Evolutionary conservation across 306 rosid species (phyloP).

Genomic region (Gillenia trifoliata): DNA sequence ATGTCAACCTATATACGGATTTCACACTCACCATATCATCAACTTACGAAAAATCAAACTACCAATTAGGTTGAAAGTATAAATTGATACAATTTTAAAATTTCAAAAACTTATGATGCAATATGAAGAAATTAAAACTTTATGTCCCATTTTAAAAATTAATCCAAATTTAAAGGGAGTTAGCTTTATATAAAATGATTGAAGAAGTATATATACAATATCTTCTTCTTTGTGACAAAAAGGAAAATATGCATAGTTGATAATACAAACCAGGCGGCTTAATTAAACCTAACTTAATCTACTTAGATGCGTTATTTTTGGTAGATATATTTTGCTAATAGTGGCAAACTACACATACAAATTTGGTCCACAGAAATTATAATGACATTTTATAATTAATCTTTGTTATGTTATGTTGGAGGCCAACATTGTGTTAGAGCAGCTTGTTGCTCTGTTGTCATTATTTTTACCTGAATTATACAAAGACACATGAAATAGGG

Average conservation of each 20-base stretch:
- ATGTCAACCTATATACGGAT: too few relatives aligned
- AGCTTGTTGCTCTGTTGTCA: conserved; percentile 6
- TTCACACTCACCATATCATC: too few relatives aligned
- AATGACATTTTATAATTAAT: neutral
- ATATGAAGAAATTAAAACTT: too few relatives aligned
- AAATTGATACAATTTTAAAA: neutral
- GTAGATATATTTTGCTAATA: conserved; percentile 3
- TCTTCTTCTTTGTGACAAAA: neutral
- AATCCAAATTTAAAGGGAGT: neutral
- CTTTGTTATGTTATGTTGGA: neutral
- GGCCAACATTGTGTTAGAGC: neutral
- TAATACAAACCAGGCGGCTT: neutral
- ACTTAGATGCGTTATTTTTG: neutral
- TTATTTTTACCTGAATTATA: conserved; percentile 4
- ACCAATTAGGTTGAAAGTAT: neutral
- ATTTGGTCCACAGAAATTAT: conserved; percentile 10
- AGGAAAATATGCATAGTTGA: neutral
- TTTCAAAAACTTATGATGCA: neutral
- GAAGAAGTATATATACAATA: neutral
- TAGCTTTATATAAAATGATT: neutral
- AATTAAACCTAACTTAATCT: neutral
- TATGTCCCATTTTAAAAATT: too few relatives aligned
- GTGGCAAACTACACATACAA: neutral
- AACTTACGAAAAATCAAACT: too few relatives aligned
- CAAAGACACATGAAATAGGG: conserved; percentile 3